Evolutionary conservation across 2,329 filamentous ascomycete species (phyloP), one percentile per base, ranked within the genome.

Genomic region (Epichloe glyceriae): DNA sequence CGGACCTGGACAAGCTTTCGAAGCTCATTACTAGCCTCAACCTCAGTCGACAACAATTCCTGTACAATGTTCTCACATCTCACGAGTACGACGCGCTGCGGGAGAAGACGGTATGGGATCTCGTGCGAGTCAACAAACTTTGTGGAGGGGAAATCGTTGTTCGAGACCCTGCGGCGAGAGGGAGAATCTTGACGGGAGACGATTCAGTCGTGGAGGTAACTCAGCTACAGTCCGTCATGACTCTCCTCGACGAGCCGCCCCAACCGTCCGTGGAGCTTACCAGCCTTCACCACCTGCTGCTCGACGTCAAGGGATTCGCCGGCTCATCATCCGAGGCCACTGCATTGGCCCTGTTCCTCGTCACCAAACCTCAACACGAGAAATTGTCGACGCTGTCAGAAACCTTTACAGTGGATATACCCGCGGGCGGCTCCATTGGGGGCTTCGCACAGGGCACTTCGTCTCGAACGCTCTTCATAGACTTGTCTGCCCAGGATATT

Each of bases 71-170:
- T 10, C 78, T 98, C 52, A 98, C 94, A 0, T 78, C 80, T 22
- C 83, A 86, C 65, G 93, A 98, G 69, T 83, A 94, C 61, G 74
- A 79, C n/a, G 73, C 71, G 38, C 72, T 97, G 53, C 83, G 93
- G 53, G 88, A 96, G 64, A 85, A 86, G 64, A 94, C 89, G 0
- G 89, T 98, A 0, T 98, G 94, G 93, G 88, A 96, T 61, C 73
- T 98, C 47, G 91, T 97, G 3, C 82, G 79, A 42, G 91, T 91
- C 43, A 98, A 98, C 70, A 97, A 96, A 69, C 79, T 97, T 61
- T 85, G 96, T 50, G 88, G 83, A 54, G 88, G 88, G 47, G 90
- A 97, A 63, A 86, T 98, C 46, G 95, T 98, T 64, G 93, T 98
- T 53, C 83, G 93, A 33, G 93, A 94, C 66, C 88, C 93, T 2